A percentile compares a stretch with the other conserved stretches of the same genome.
Conservation (phyloP, 2,329 filamentous ascomycete species). For the Talaromyces sp. region DNA sequence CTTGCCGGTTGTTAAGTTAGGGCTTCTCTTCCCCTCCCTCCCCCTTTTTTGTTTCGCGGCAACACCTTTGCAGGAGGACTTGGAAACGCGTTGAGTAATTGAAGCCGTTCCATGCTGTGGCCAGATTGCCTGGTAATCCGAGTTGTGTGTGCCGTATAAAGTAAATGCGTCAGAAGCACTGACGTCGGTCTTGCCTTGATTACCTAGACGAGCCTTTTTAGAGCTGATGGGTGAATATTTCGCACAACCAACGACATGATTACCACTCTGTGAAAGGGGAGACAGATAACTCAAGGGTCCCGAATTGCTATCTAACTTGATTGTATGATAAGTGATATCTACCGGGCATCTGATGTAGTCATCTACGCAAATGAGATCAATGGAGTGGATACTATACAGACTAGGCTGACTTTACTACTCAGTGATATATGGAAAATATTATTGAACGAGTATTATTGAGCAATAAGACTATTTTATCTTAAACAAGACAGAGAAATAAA, state of each 20-base stretch:
- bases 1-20: not conserved
- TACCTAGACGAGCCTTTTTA: not conserved
- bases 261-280: too few species aligned
- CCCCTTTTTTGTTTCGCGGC: not conserved
- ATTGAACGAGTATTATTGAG: constrained; percentile 11
- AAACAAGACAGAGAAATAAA: constrained; percentile 6
- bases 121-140: not conserved
- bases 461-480: constrained; percentile 4
- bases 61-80: not conserved
- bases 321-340: too few species aligned
- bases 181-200: not conserved
- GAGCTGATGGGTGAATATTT: too few species aligned
- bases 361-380: too few species aligned
- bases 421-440: not conserved
- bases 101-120: not conserved
- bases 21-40: not conserved
- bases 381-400: not conserved
- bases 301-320: too few species aligned
- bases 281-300: too few species aligned
- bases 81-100: not conserved
- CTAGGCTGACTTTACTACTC: not conserved
- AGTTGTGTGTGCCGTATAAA: not conserved
- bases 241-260: too few species aligned
- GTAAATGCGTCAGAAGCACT: not conserved
- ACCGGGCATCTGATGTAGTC: too few species aligned